A percentile compares a stretch with the other conserved stretches of the same genome.
Conservation (phyloP, 2,329 filamentous ascomycete species). For the Neofusicoccum kwambonambiense region DNA sequence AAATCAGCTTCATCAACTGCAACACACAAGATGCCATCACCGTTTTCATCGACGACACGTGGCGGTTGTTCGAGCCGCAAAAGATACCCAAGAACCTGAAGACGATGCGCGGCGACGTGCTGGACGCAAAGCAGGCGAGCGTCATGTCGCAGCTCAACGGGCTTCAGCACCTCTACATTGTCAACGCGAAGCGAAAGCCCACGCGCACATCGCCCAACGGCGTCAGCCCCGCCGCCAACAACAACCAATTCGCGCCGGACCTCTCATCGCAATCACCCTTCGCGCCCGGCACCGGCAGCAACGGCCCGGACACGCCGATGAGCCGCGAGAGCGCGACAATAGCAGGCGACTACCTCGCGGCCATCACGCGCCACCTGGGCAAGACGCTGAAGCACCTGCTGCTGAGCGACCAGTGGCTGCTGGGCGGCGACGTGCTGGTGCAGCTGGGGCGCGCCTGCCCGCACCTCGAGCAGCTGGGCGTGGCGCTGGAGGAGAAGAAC, state of each 20-base stretch:
- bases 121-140: slow-evolving; percentile 45
- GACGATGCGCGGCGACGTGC: slow-evolving; percentile 49
- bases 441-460: slow-evolving; percentile 55
- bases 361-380: slow-evolving; percentile 52
- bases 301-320: slow-evolving; percentile 4
- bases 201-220: slow-evolving; percentile 20
- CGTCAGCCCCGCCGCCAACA: slow-evolving; percentile 24
- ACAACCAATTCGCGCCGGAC: slow-evolving; percentile 26
- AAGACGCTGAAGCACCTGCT: slow-evolving; percentile 55
- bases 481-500: slow-evolving; percentile 57
- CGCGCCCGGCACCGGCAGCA: slow-evolving; percentile 23
- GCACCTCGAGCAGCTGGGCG: slow-evolving; percentile 58
- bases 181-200: slow-evolving; percentile 39
- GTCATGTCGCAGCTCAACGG: slow-evolving; percentile 45
- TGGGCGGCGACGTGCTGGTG: slow-evolving; percentile 49
- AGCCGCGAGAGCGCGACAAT: slow-evolving; percentile 21
- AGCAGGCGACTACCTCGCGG: slow-evolving; percentile 49
- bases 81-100: slow-evolving; percentile 42
- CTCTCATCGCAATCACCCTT: slow-evolving; percentile 17
- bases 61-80: slow-evolving; percentile 39
- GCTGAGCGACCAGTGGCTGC: slow-evolving; percentile 55
- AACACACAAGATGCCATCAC: slow-evolving; percentile 37
- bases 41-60: slow-evolving; percentile 58
- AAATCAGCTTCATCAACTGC: slow-evolving; percentile 55
- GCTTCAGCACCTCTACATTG: slow-evolving; percentile 54